These are phyloP conservation scores for Fimicolochytrium jonesii DNA, from an alignment of 192 early-diverging fungal species.

Conservation along the genomic window DNA sequence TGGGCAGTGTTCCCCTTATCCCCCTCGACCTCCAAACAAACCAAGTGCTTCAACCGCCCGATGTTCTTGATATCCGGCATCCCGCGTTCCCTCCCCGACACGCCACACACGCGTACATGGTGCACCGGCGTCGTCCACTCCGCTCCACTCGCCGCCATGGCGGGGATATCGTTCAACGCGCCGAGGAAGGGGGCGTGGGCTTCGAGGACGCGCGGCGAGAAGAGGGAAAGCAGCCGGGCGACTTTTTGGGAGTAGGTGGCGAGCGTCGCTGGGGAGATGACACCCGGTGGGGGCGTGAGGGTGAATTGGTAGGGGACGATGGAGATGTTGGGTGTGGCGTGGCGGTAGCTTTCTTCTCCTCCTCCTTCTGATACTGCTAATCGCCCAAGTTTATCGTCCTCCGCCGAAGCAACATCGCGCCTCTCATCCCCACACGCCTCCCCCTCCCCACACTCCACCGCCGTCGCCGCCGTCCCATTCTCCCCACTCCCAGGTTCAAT, in stretches of 20 bases:
- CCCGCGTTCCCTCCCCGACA: not conserved
- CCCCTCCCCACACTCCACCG: not conserved
- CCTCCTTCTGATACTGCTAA: too few species aligned
- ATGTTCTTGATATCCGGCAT: not conserved
- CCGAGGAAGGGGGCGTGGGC: not conserved
- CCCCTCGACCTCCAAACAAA: conserved; percentile 1
- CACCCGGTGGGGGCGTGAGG: not conserved
- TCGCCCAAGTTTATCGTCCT: too few species aligned
- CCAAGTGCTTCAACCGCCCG: not conserved
- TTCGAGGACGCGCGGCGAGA: too few species aligned
- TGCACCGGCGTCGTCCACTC: not conserved
- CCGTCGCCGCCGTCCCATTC: not conserved
- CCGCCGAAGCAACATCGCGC: too few species aligned
- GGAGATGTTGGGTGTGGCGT: not conserved
- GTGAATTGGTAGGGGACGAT: not conserved
- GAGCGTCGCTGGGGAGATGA: too few species aligned
- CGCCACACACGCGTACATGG: not conserved
- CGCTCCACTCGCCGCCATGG: not conserved
- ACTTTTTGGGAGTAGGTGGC: too few species aligned
- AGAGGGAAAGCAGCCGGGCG: too few species aligned
- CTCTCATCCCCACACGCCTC: not conserved
- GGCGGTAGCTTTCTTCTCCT: not conserved
- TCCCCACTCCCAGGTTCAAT: not conserved
- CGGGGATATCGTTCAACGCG: not conserved
- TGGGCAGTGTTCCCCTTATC: too few species aligned